Evolutionary conservation across 2,329 filamentous ascomycete species (phyloP).

Genomic region (Lachnellula subtilissima): DNA sequence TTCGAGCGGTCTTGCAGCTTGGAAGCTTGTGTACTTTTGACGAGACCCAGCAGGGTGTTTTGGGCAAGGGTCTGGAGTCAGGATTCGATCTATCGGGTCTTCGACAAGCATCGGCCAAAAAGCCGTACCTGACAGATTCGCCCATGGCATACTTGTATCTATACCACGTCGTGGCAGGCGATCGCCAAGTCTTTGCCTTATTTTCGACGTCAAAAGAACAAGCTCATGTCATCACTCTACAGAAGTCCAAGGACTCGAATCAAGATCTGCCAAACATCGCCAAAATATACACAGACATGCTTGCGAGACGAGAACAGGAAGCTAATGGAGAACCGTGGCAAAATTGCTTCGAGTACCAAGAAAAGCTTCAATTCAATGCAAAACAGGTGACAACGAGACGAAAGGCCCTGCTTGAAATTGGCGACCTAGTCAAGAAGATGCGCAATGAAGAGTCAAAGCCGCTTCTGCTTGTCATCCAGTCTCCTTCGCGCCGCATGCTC

Average conservation of each 20-base stretch:
- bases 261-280: constrained; percentile 87
- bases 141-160: constrained; percentile 82
- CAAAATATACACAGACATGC: constrained; percentile 77
- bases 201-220: constrained; percentile 80
- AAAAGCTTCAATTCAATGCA: constrained; percentile 77
- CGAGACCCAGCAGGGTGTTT: constrained; percentile 79
- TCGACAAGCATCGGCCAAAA: constrained; percentile 60
- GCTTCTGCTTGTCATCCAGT: constrained; percentile 83
- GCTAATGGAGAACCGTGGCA: constrained; percentile 68
- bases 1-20: constrained; percentile 81
- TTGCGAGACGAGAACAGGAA: constrained; percentile 61
- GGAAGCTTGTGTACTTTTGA: constrained; percentile 94
- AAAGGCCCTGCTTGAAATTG: constrained; percentile 82
- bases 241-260: constrained; percentile 68
- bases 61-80: constrained; percentile 87
- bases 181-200: constrained; percentile 87
- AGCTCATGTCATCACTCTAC: constrained; percentile 84
- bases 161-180: constrained; percentile 86
- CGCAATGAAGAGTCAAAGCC: constrained; percentile 78
- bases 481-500: constrained; percentile 74
- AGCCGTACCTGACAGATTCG: constrained; percentile 70
- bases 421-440: constrained; percentile 85
- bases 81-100: constrained; percentile 84
- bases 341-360: constrained; percentile 80
- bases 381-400: constrained; percentile 84